phyloP scores from a whole-genome alignment of 2,329 filamentous ascomycete species.

The Aureobasidium sp. region DNA sequence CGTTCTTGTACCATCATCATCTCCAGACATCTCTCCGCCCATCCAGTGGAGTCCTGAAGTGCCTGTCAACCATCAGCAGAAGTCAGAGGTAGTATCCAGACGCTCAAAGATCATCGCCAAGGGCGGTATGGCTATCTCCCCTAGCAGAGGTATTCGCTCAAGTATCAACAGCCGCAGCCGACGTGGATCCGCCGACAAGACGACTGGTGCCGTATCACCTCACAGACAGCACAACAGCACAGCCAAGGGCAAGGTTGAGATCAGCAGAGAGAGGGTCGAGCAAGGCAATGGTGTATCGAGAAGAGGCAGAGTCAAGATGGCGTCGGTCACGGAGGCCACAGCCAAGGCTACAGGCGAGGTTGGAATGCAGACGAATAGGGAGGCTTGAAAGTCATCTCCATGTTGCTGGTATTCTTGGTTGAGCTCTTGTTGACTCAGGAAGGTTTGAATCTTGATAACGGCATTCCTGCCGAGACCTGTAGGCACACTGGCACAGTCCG shows the following conservation, averaged over 20 bases:
- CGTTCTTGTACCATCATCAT: slow-evolving; percentile 14
- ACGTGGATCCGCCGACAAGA: neutral
- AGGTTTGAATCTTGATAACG: neutral
- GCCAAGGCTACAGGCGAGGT: neutral
- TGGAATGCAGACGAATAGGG: neutral
- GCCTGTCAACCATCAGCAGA: neutral
- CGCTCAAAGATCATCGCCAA: neutral
- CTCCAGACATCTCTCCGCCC: neutral
- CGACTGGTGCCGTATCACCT: neutral
- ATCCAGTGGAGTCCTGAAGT: neutral
- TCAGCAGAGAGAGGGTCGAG: neutral
- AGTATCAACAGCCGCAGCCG: neutral
- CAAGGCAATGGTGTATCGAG: neutral
- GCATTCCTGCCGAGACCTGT: neutral
- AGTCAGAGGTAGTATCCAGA: neutral
- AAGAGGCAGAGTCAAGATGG: neutral
- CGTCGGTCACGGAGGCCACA: neutral
- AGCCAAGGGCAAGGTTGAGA: neutral
- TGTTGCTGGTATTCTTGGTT: neutral
- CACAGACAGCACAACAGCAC: neutral
- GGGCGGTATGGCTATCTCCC: neutral
- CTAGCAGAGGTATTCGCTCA: neutral
- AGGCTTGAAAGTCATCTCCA: neutral
- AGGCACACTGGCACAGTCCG: neutral
- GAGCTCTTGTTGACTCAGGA: neutral